Conservation (phyloP, 441 rosid species). For the Metrosideros polymorpha region DNA sequence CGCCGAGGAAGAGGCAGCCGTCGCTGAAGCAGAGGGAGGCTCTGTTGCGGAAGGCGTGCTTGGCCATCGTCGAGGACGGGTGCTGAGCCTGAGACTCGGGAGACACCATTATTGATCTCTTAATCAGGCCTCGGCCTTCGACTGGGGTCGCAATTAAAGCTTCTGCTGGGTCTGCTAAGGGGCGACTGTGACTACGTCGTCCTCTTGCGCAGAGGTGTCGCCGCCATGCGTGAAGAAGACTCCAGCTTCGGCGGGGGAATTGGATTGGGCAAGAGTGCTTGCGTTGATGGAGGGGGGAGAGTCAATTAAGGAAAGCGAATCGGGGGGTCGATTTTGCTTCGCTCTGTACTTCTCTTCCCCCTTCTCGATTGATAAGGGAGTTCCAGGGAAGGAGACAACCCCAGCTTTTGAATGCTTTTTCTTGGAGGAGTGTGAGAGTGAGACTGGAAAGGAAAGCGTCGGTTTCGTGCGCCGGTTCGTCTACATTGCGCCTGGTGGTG, state of each 20-base stretch:
- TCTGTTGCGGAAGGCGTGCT: slow-evolving; percentile 22
- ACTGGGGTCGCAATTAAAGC: not conserved
- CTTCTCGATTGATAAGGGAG: not conserved
- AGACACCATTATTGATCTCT: slow-evolving; percentile 17
- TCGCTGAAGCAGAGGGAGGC: slow-evolving; percentile 24
- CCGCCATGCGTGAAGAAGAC: not conserved
- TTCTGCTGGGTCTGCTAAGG: not conserved
- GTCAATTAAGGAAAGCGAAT: not conserved
- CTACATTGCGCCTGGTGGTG: slow-evolving; percentile 18
- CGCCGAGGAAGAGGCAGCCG: slow-evolving; percentile 35
- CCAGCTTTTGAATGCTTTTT: not conserved
- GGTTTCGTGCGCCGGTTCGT: slow-evolving; percentile 9
- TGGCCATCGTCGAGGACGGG: slow-evolving; percentile 43
- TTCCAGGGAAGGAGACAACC: not conserved
- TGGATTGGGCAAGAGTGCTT: not conserved
- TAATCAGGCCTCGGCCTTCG: not conserved
- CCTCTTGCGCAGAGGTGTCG: not conserved
- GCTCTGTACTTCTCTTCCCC: not conserved
- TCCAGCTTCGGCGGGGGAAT: not conserved
- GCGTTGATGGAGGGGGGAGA: not conserved
- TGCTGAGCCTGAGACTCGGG: slow-evolving; percentile 16
- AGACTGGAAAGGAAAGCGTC: not conserved
- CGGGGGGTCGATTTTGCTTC: not conserved
- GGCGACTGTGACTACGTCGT: not conserved
- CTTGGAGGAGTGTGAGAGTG: too few species aligned